Conservation (phyloP, 179 eudicot genomes). For the Camellia oleifera region DNA sequence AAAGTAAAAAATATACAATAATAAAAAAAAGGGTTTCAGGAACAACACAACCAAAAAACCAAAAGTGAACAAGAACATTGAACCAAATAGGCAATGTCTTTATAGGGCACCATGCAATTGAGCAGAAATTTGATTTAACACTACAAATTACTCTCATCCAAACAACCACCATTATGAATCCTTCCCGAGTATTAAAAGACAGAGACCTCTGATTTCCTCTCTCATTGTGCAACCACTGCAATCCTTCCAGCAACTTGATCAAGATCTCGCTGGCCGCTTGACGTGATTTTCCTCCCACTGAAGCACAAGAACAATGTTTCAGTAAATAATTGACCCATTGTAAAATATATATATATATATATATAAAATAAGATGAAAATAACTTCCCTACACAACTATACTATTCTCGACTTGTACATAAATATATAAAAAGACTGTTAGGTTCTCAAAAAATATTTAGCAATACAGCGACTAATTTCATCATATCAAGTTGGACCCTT, state of each 20-base stretch:
- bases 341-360: background rate
- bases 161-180: too few species aligned
- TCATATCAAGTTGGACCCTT: background rate
- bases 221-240: conserved; percentile 32
- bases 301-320: background rate
- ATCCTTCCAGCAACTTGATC: conserved; percentile 80
- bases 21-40: too few species aligned
- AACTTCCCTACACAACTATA: too few species aligned
- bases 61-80: too few species aligned
- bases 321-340: background rate
- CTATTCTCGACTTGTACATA: background rate
- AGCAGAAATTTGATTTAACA: too few species aligned
- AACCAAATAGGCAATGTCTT: too few species aligned
- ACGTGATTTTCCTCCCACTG: conserved; percentile 72
- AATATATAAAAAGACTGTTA: background rate
- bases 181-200: too few species aligned
- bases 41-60: too few species aligned
- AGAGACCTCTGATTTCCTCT: background rate
- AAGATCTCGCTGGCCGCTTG: conserved; percentile 71
- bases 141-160: too few species aligned
- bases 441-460: background rate
- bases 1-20: too few species aligned
- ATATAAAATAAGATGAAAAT: too few species aligned
- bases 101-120: too few species aligned
- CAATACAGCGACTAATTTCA: background rate